A percentile compares a stretch with the other conserved stretches of the same genome.
Evolutionary conservation across 176 grass and related monocot genomes (phyloP).

Genomic region (Avena insularis): DNA sequence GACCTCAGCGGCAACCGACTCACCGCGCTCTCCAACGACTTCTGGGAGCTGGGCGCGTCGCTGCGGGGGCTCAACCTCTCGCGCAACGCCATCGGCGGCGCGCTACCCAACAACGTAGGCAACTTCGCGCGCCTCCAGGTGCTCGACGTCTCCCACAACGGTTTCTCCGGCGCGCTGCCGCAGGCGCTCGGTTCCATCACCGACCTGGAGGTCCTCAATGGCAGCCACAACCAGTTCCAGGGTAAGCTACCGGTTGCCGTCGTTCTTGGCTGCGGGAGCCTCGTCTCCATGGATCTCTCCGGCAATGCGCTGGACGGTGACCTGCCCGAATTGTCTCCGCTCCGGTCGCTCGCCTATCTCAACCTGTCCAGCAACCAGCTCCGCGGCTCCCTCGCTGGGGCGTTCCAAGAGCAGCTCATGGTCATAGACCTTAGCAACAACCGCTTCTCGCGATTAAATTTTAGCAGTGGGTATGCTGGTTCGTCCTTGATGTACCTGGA

Average conservation of each 20-base stretch:
- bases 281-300: constrained; percentile 72
- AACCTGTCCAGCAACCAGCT: constrained; percentile 82
- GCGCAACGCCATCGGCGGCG: constrained; percentile 62
- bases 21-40: constrained; percentile 63
- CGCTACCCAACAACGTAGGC: constrained; percentile 72
- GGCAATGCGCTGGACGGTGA: constrained; percentile 66
- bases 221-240: constrained; percentile 63
- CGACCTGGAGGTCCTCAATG: constrained; percentile 59
- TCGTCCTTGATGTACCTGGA: constrained; percentile 80
- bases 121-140: constrained; percentile 67
- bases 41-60: constrained; percentile 78
- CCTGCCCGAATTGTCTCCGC: constrained; percentile 65
- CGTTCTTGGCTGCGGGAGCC: constrained; percentile 44
- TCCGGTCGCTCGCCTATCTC: constrained; percentile 66
- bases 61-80: constrained; percentile 79
- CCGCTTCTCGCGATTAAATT: constrained; percentile 66
- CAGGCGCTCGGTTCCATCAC: constrained; percentile 55
- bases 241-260: constrained; percentile 48
- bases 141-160: constrained; percentile 86
- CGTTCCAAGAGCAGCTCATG: constrained; percentile 61
- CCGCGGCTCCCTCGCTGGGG: constrained; percentile 37
- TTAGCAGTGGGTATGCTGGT: constrained; percentile 54
- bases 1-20: constrained; percentile 84
- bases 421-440: constrained; percentile 90
- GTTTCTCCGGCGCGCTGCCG: constrained; percentile 66